These are phyloP conservation scores for Craterostigma plantagineum DNA, from an alignment of 257 asterid species.

Conservation along the genomic window DNA sequence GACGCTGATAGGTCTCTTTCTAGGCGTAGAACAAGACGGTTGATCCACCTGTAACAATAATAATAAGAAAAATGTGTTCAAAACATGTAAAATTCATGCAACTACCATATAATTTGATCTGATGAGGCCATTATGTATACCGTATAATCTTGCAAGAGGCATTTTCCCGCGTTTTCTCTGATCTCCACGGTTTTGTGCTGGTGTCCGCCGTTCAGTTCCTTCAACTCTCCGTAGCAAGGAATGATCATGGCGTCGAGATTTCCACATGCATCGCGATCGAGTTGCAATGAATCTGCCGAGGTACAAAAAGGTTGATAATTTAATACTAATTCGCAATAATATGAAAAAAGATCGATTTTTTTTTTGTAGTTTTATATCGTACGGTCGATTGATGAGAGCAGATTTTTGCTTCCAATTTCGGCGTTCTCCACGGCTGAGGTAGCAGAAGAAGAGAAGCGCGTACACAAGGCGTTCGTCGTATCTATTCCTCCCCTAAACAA, in stretches of 20 bases:
- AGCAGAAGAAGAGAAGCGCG: conserved; percentile 55
- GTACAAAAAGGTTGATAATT: no score
- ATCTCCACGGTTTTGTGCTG: conserved; percentile 61
- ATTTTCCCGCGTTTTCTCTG: conserved; percentile 73
- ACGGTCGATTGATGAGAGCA: conserved; percentile 78
- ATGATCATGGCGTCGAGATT: conserved; percentile 66
- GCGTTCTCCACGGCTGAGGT: conserved; percentile 62
- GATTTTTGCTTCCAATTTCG: conserved; percentile 60
- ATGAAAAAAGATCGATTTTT: no score
- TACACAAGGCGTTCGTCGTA: conserved; percentile 49
- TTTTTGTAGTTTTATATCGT: no score
- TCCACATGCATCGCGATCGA: conserved; percentile 68
- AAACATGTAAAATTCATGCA: no score
- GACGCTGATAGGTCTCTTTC: conserved; percentile 40
- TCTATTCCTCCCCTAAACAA: conserved; percentile 60
- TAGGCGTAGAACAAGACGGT: conserved; percentile 83
- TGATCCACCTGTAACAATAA: conserved; percentile 46
- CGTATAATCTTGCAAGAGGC: conserved; percentile 69
- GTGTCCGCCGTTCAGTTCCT: conserved; percentile 72
- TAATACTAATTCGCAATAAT: no score
- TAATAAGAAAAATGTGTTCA: background rate
- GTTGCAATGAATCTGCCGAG: conserved; percentile 86
- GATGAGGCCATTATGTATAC: no score
- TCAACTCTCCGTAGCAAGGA: conserved; percentile 75
- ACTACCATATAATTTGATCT: no score